phyloP scores from a whole-genome alignment of 1,139 yeast genomes.

The Kodamaea sp. region DNA sequence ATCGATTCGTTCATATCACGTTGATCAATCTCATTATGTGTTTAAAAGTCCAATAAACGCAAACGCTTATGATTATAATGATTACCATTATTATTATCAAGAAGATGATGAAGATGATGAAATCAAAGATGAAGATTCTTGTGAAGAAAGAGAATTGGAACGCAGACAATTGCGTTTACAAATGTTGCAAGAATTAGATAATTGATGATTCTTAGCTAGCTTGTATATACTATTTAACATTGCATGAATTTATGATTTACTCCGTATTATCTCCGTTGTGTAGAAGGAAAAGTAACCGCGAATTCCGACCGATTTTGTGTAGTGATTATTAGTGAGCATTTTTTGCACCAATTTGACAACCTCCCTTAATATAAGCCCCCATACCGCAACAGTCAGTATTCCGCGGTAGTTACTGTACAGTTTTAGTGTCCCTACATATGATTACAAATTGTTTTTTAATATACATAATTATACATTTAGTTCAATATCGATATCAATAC shows the following conservation, averaged over 20 bases:
- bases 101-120: constrained; percentile 9
- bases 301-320: no score
- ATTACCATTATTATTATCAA: constrained; percentile 13
- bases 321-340: no score
- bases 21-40: constrained; percentile 10
- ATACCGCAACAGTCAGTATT: no score
- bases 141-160: constrained; percentile 32
- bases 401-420: no score
- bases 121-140: constrained; percentile 3
- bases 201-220: background rate
- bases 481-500: constrained; percentile 34
- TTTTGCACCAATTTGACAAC: no score
- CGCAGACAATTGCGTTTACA: constrained; percentile 39
- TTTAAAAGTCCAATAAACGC: background rate
- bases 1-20: constrained; percentile 11
- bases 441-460: no score
- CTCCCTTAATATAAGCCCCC: no score
- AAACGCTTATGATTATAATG: constrained; percentile 11
- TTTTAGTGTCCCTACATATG: no score
- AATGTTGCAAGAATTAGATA: constrained; percentile 30
- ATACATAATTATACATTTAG: constrained; percentile 11
- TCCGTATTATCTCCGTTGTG: no score
- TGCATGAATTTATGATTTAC: no score
- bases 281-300: no score
- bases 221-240: no score